These are phyloP conservation scores for Wickerhamomyces sp. DNA, from an alignment of 1,139 yeast genomes.

Conservation along the genomic window DNA sequence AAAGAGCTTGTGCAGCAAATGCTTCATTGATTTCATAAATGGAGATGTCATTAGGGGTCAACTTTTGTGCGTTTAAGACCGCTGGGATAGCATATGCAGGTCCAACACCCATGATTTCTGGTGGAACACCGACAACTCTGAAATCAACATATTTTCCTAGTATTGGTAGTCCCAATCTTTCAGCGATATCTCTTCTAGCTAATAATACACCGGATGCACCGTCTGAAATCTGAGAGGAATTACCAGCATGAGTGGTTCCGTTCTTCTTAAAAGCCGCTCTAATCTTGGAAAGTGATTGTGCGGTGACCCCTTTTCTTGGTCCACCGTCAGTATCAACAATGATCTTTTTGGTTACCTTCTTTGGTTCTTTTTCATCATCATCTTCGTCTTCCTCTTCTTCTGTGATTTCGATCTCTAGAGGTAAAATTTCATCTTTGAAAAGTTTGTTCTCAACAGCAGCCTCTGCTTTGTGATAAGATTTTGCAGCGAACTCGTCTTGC, in stretches of 20 bases:
- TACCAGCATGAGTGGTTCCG: constrained; percentile 92
- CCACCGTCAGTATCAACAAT: constrained; percentile 81
- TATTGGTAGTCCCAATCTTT: constrained; percentile 58
- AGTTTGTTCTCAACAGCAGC: constrained; percentile 64
- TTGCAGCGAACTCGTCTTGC: constrained; percentile 87
- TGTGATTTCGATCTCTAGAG: constrained; percentile 53
- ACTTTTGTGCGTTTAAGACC: constrained; percentile 61
- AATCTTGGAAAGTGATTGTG: constrained; percentile 65
- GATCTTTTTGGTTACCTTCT: constrained; percentile 27
- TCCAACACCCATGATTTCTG: constrained; percentile 94
- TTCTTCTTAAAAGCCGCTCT: constrained; percentile 83
- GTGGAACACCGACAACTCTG: constrained; percentile 89
- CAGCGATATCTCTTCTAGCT: constrained; percentile 86
- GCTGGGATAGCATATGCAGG: constrained; percentile 77
- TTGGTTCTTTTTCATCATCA: constrained; percentile 26
- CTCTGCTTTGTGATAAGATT: constrained; percentile 82
- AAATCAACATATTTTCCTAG: constrained; percentile 48
- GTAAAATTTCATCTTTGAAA: constrained; percentile 83
- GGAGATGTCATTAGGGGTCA: constrained; percentile 61
- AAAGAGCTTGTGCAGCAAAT: constrained; percentile 90
- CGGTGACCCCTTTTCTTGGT: constrained; percentile 82
- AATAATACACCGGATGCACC: constrained; percentile 91
- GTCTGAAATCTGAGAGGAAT: constrained; percentile 91
- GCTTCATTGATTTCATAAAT: constrained; percentile 93
- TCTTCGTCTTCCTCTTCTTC: constrained; percentile 43